Evolutionary conservation across 768 basidiomycete genomes (phyloP), one percentile per base, ranked within the genome.

Genomic region (Termitomyces sp.): DNA sequence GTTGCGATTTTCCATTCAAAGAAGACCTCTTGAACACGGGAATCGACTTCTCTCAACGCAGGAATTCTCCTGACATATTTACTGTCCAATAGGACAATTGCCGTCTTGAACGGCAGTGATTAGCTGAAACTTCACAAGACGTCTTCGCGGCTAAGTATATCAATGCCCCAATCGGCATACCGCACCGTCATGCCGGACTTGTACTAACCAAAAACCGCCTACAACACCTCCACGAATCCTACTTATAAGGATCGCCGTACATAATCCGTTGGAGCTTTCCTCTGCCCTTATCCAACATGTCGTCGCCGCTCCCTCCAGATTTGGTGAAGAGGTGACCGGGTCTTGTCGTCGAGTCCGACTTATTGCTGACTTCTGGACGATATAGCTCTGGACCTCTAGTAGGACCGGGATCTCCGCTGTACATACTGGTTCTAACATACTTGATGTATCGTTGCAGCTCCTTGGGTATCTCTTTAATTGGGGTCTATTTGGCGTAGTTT

Each of bases 401-500:
- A 50, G 20, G 45, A 18, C n/a, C 16, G 10, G 5, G 15, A 22
- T n/a, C 13, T 39, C n/a, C 18, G 35, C 32, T 2, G 15, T 7
- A 1, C 29, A 9, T 49, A 7, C 35, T 22, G 7, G 1, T 13
- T 36, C 33, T 29, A 18, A 35, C 18, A 10, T 40, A 23, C 15
- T 20, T 18, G 15, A 12, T 12, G n/a, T 31, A n/a, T 40, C 25
- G 41, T 44, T 32, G 16, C 42, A 71, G 69, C 47, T 71, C 27
- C 55, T 71, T 23, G 68, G 67, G 15, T 68, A 67, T 50, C 50
- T 71, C 16, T 39, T 71, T 16, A 66, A 68, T 48, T 68, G 63
- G 64, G 59, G 62, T 25, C 57, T 71, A 16, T 67, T 58, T 49
- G 70, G 70, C 31, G 63, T 68, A 1, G 60, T 71, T 16, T 59